A percentile compares a stretch with the other conserved stretches of the same genome.
phyloP scores from a whole-genome alignment of 176 grass and related monocot genomes.

The Oryza glaberrima region DNA sequence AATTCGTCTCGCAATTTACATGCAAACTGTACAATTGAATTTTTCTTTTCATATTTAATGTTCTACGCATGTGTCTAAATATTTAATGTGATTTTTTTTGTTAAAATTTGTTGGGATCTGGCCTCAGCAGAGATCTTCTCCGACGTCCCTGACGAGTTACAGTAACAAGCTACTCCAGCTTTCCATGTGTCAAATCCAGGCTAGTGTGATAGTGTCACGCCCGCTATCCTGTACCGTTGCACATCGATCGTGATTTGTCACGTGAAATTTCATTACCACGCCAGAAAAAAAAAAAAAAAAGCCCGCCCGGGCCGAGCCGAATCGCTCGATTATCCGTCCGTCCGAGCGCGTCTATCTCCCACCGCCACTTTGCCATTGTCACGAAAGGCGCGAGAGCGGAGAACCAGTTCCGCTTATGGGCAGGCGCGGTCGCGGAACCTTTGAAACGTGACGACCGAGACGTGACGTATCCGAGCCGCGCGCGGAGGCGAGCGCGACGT shows the following conservation, averaged over 20 bases:
- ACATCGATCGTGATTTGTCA: not conserved
- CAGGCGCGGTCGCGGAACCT: no score
- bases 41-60: no score
- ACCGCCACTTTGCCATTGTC: not conserved
- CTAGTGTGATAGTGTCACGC: not conserved
- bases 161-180: not conserved
- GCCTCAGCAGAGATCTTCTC: no score
- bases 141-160: no score
- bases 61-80: no score
- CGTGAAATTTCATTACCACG: conserved; percentile 21
- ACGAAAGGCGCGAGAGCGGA: not conserved
- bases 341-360: not conserved
- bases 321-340: not conserved
- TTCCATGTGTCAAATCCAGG: not conserved
- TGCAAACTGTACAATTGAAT: no score
- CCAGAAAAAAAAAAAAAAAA: not conserved
- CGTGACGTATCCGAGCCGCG: not conserved
- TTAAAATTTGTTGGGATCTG: no score
- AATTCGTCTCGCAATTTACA: no score
- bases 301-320: not conserved
- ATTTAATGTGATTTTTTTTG: no score
- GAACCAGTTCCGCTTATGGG: not conserved
- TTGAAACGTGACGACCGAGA: not conserved
- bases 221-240: not conserved
- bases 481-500: not conserved